These are phyloP conservation scores for Lizanozyma gosingica DNA, from an alignment of 1,139 yeast genomes.

Conservation along the genomic window DNA sequence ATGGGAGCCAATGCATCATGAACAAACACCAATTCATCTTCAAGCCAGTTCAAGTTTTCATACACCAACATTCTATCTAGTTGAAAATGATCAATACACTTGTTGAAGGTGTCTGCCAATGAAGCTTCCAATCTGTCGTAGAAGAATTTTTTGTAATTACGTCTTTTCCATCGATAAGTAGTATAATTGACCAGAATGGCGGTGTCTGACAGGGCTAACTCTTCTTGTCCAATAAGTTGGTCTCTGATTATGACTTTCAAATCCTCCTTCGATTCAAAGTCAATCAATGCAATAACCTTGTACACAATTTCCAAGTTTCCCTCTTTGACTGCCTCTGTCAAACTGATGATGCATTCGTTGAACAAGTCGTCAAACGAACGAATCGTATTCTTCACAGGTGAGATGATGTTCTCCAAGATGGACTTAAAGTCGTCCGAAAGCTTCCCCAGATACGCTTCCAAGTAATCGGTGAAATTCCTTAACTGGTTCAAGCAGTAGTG, in stretches of 20 bases:
- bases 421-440: slow-evolving; percentile 65
- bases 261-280: slow-evolving; percentile 75
- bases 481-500: slow-evolving; percentile 66
- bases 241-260: slow-evolving; percentile 46
- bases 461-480: slow-evolving; percentile 72
- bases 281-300: slow-evolving; percentile 67
- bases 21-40: slow-evolving; percentile 65
- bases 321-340: slow-evolving; percentile 63
- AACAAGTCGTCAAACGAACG: slow-evolving; percentile 59
- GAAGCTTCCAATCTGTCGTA: slow-evolving; percentile 51
- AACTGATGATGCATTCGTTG: slow-evolving; percentile 47
- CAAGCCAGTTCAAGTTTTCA: slow-evolving; percentile 75
- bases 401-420: slow-evolving; percentile 53
- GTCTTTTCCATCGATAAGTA: slow-evolving; percentile 32
- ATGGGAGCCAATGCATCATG: slow-evolving; percentile 47
- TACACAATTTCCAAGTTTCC: slow-evolving; percentile 62
- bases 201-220: slow-evolving; percentile 10
- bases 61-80: slow-evolving; percentile 47
- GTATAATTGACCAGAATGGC: slow-evolving; percentile 16
- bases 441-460: slow-evolving; percentile 41
- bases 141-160: slow-evolving; percentile 63
- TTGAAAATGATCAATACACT: slow-evolving; percentile 40
- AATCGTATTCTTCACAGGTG: slow-evolving; percentile 40
- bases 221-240: slow-evolving; percentile 26
- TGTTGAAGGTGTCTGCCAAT: slow-evolving; percentile 56